Base-by-base conservation (phyloP, 169 alveolate genomes). In the Toxoplasma gondii region DNA sequence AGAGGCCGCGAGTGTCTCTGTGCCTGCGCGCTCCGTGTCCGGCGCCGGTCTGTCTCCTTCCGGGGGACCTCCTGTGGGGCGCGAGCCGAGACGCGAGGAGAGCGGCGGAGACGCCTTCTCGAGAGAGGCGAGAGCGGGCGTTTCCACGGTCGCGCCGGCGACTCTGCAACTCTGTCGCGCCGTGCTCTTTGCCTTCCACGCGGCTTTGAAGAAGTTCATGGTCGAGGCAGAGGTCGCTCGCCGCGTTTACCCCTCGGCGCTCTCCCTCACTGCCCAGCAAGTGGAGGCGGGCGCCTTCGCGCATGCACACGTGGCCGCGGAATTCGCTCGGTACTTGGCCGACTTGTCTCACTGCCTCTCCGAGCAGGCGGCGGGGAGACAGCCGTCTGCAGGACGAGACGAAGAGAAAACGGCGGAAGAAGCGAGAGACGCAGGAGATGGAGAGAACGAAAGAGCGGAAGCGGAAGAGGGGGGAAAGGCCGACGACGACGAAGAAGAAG, bases 111-210 rank as follows among this genome's bases (percentile, higher is more conserved):
- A 64, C 86, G 16, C 22, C 27, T 29, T 45, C 2, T n/a, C 29
- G 86, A 7, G 86, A 17, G 86, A 17, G 24, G 86, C 2, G 86
- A 10, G 74, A 1, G 9, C 45, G 5, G 34, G 7, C 74, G 7
- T 16, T 19, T 27, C 74, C 74, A 27, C 74, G 7, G 74, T 4
- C 5, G 74, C 29, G 31, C 74, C 4, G 34, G 74, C 29, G 74
- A 1, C 74, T 16, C 90, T 82, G 4, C 90, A 82, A 27, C 29
- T 82, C 44, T 82, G 90, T 82, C 90, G 90, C 43, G 90, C 64
- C 31, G 69, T 82, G 31, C 90, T 82, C 17, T 36, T 22, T 31
- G 64, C 41, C 38, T 82, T 82, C 67, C 64, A 82, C 90, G 41
- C 41, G 0, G 67, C 90, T 39, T n/a, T 82, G 69, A 64, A 67